These are phyloP conservation scores for Graphiopsis chlorocephala DNA, from an alignment of 2,329 filamentous ascomycete species.

Conservation along the genomic window DNA sequence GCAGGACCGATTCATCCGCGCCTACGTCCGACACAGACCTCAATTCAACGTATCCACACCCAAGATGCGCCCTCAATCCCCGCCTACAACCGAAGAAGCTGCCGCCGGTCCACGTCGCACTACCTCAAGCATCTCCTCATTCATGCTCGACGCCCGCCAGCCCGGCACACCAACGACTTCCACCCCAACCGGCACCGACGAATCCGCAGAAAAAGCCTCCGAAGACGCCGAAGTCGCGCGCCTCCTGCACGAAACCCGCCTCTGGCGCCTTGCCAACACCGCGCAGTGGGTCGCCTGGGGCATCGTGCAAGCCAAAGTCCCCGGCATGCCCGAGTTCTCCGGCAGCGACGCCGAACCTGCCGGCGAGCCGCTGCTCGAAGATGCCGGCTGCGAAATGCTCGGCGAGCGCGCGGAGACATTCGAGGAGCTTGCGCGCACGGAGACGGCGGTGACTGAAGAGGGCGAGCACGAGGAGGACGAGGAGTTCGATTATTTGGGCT, in stretches of 20 bases:
- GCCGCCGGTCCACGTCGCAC: constrained; percentile 32
- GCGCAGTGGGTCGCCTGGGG: constrained; percentile 96
- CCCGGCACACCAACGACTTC: constrained; percentile 46
- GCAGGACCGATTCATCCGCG: constrained; percentile 78
- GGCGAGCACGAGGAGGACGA: constrained; percentile 55
- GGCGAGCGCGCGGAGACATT: constrained; percentile 30
- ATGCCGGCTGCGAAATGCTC: constrained; percentile 25
- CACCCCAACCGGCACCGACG: constrained; percentile 18
- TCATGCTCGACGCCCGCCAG: constrained; percentile 71
- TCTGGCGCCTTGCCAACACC: constrained; percentile 86
- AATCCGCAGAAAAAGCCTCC: constrained; percentile 53
- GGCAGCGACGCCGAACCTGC: constrained; percentile 23
- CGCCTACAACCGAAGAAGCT: constrained; percentile 18
- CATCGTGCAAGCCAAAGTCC: constrained; percentile 87
- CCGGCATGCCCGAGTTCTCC: constrained; percentile 60
- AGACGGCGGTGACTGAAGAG: constrained; percentile 24
- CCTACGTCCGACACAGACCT: constrained; percentile 81
- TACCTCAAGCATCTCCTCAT: constrained; percentile 51
- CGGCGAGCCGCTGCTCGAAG: constrained; percentile 21
- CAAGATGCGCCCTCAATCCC: constrained; percentile 28
- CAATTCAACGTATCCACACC: constrained; percentile 56
- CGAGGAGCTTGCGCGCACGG: constrained; percentile 18
- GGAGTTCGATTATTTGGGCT: constrained; percentile 89
- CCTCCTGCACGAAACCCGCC: constrained; percentile 71
- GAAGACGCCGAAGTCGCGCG: constrained; percentile 65